phyloP scores from a whole-genome alignment of 1,284 basidiomycete genomes.

The Apiotrichum gracile region DNA sequence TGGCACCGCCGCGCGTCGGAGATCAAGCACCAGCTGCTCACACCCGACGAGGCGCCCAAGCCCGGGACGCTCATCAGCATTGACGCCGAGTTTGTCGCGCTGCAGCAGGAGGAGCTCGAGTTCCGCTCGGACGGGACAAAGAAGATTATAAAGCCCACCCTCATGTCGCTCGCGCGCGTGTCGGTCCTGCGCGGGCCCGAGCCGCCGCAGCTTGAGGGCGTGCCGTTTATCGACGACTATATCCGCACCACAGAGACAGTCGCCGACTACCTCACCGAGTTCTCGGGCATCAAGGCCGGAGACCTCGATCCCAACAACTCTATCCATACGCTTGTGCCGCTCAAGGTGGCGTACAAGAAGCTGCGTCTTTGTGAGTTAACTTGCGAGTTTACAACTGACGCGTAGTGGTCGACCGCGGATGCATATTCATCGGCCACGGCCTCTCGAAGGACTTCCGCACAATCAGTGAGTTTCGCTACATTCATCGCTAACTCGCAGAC shows the following conservation, averaged over 20 bases:
- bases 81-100: constrained; percentile 94
- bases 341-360: constrained; percentile 97
- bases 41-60: constrained; percentile 69
- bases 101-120: constrained; percentile 96
- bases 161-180: constrained; percentile 87
- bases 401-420: constrained; percentile 79
- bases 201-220: constrained; percentile 56
- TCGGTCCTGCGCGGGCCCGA: constrained; percentile 87
- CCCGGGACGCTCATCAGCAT: constrained; percentile 87
- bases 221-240: constrained; percentile 96
- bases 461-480: constrained; percentile 66
- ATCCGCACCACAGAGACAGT: constrained; percentile 92
- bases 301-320: constrained; percentile 83
- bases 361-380: constrained; percentile 58
- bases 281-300: constrained; percentile 88
- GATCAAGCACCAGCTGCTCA: constrained; percentile 72
- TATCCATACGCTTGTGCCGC: constrained; percentile 80
- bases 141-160: constrained; percentile 82
- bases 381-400: neutral
- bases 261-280: constrained; percentile 95
- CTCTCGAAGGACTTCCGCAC: constrained; percentile 99
- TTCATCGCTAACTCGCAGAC: constrained; percentile 53
- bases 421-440: constrained; percentile 96
- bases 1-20: constrained; percentile 67
- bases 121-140: constrained; percentile 91